Conservation (phyloP, 2,329 filamentous ascomycete genomes). For the Neoscytalidium dimidiatum region DNA sequence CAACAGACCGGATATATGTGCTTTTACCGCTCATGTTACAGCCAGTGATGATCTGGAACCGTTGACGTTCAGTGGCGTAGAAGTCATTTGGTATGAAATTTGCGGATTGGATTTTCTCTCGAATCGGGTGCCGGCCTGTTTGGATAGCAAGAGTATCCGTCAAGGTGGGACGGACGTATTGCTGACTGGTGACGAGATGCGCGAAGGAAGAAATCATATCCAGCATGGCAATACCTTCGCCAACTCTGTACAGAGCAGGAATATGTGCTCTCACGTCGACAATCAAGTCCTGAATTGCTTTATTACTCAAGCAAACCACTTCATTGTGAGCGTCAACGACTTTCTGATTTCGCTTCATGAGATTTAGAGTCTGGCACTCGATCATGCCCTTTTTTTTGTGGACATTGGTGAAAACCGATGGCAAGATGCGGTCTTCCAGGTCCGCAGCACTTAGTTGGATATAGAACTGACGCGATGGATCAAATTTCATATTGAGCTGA, state of each 20-base stretch:
- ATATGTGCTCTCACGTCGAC: slow-evolving; percentile 71
- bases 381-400: slow-evolving; percentile 71
- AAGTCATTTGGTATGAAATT: slow-evolving; percentile 88
- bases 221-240: slow-evolving; percentile 81
- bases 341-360: slow-evolving; percentile 73
- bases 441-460: slow-evolving; percentile 66
- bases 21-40: slow-evolving; percentile 98
- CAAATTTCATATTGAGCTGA: slow-evolving; percentile 69
- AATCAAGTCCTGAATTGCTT: slow-evolving; percentile 71
- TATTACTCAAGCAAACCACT: slow-evolving; percentile 79
- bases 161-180: slow-evolving; percentile 71
- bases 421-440: slow-evolving; percentile 61
- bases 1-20: slow-evolving; percentile 86
- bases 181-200: slow-evolving; percentile 67
- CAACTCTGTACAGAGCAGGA: slow-evolving; percentile 76
- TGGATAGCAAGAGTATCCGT: slow-evolving; percentile 71
- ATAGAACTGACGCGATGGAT: slow-evolving; percentile 77
- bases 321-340: slow-evolving; percentile 82
- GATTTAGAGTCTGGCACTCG: slow-evolving; percentile 83
- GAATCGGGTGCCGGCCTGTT: slow-evolving; percentile 74
- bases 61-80: slow-evolving; percentile 75
- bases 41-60: slow-evolving; percentile 92
- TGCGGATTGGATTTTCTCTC: slow-evolving; percentile 69
- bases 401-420: slow-evolving; percentile 75
- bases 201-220: slow-evolving; percentile 65